Conservation (phyloP, 306 rosid species). For the Vachellia collinsii region DNA sequence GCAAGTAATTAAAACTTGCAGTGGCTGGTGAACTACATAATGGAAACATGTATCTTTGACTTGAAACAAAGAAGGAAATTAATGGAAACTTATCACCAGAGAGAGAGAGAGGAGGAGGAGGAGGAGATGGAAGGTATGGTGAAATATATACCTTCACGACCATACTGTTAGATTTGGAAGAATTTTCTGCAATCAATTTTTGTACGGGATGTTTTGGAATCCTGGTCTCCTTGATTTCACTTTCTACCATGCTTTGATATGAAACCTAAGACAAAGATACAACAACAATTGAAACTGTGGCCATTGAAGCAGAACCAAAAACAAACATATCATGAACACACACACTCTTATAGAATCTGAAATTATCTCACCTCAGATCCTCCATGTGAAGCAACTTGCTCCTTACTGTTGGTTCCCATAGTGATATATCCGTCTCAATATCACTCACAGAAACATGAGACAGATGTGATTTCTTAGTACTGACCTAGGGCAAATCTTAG, state of each 20-base stretch:
- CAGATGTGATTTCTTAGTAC: constrained; percentile 3
- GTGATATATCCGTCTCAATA: constrained; percentile 34
- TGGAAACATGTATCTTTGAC: neutral
- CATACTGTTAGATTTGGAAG: constrained; percentile 80
- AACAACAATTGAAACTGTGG: constrained; percentile 22
- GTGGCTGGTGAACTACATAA: neutral
- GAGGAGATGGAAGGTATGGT: neutral
- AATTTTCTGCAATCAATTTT: constrained; percentile 54
- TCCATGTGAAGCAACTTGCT: constrained; percentile 46
- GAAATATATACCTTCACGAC: constrained; percentile 73
- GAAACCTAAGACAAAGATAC: constrained; percentile 28
- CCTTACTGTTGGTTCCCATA: constrained; percentile 69
- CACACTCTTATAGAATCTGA: constrained; percentile 22
- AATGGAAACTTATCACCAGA: no score
- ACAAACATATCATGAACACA: constrained; percentile 10
- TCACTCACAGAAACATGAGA: constrained; percentile 41
- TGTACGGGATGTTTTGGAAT: constrained; percentile 45
- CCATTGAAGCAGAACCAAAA: neutral
- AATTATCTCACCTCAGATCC: constrained; percentile 61
- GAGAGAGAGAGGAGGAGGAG: neutral
- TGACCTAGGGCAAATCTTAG: constrained; percentile 19
- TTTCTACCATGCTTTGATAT: constrained; percentile 52
- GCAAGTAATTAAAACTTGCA: neutral
- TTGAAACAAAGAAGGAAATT: neutral
- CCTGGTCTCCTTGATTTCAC: constrained; percentile 46